Conservation (phyloP, 768 basidiomycete species). For the Sutorius australiensis region DNA sequence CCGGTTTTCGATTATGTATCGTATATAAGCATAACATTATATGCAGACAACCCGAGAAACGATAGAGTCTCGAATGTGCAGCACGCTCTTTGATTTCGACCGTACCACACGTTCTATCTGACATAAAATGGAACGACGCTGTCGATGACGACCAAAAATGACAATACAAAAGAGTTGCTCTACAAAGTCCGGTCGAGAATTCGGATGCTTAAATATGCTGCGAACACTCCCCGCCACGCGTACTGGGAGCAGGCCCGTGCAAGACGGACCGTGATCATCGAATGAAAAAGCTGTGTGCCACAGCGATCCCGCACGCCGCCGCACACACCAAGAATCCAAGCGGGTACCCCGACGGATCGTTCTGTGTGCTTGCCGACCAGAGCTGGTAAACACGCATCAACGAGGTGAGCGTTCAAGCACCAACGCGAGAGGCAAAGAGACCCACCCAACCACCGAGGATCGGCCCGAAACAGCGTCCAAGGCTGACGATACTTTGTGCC, state of each 20-base stretch:
- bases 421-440: background rate
- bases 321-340: slow-evolving; percentile 71
- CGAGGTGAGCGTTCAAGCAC: background rate
- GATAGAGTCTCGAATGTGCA: no score
- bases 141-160: no score
- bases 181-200: no score
- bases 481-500: slow-evolving; percentile 92
- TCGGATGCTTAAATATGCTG: no score
- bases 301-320: slow-evolving; percentile 54
- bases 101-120: no score
- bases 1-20: background rate
- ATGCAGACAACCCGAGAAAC: background rate
- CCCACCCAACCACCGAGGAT: slow-evolving; percentile 77
- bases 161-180: no score
- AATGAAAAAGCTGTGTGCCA: slow-evolving; percentile 73
- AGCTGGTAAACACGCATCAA: slow-evolving; percentile 39
- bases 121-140: no score
- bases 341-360: slow-evolving; percentile 67
- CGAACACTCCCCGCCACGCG: no score
- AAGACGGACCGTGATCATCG: slow-evolving; percentile 41
- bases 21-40: background rate
- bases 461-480: slow-evolving; percentile 88
- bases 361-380: slow-evolving; percentile 69
- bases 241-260: no score
- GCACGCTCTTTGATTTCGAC: no score